Evolutionary conservation across 2,329 filamentous ascomycete species (phyloP).

Genomic region (Septoria petroselini): DNA sequence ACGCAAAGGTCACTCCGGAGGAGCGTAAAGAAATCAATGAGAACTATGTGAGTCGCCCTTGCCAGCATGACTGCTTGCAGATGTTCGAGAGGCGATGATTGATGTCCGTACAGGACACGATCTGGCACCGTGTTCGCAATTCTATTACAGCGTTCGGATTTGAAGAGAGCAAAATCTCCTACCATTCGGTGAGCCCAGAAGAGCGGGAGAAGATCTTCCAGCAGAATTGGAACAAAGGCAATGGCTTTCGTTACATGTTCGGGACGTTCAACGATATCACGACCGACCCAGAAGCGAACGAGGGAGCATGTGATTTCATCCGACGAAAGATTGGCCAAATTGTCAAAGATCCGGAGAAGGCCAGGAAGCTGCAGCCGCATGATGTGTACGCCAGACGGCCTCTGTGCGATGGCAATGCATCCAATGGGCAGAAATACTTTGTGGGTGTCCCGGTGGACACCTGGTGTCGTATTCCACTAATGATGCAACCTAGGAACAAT

Average conservation of each 20-base stretch:
- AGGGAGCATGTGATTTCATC: conserved; percentile 57
- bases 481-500: conserved; percentile 31
- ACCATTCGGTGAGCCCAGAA: conserved; percentile 26
- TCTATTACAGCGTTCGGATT: conserved; percentile 38
- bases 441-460: conserved; percentile 16
- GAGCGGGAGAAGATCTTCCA: conserved; percentile 51
- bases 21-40: conserved; percentile 28
- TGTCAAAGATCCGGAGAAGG: conserved; percentile 49
- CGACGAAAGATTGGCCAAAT: conserved; percentile 50
- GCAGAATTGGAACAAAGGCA: conserved; percentile 48
- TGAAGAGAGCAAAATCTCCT: conserved; percentile 30
- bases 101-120: conserved; percentile 24
- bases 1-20: conserved; percentile 30
- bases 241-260: conserved; percentile 56
- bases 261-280: conserved; percentile 55
- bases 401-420: conserved; percentile 35
- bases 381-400: conserved; percentile 49
- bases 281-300: conserved; percentile 48
- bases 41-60: background rate
- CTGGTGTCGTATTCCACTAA: too few species aligned
- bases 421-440: conserved; percentile 48
- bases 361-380: conserved; percentile 53
- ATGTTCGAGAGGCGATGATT: too few species aligned
- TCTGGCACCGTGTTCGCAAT: conserved; percentile 34
- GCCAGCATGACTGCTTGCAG: too few species aligned